phyloP scores from a whole-genome alignment of 208 protist genomes.

The Acanthamoeba castellanii region DNA sequence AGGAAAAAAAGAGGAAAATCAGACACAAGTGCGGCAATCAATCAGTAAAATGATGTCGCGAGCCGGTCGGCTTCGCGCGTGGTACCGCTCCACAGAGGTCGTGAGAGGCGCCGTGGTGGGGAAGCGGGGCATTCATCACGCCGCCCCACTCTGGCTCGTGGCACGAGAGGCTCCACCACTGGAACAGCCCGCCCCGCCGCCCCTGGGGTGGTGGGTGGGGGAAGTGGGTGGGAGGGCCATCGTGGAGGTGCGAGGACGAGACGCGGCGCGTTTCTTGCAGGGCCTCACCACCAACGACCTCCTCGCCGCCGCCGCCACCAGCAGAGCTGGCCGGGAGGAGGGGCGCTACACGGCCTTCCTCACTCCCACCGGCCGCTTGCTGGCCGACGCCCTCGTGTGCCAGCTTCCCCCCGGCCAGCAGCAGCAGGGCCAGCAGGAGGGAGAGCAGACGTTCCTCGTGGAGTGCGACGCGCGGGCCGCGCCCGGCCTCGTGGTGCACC shows the following conservation, averaged over 20 bases:
- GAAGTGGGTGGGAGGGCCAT: neutral
- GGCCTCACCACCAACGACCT: slow-evolving; percentile 41
- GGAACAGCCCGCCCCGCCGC: too few relatives aligned
- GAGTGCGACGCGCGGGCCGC: slow-evolving; percentile 4
- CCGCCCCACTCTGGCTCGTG: too few relatives aligned
- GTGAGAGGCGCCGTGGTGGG: too few relatives aligned
- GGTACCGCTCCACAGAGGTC: too few relatives aligned
- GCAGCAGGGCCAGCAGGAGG: too few relatives aligned
- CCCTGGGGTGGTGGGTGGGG: neutral
- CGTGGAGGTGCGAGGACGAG: neutral
- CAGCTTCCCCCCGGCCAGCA: neutral
- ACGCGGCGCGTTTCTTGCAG: slow-evolving; percentile 40
- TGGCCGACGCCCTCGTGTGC: slow-evolving; percentile 20
- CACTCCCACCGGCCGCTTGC: neutral
- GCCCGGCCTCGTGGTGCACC: neutral
- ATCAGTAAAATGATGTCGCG: too few relatives aligned
- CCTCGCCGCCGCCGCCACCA: neutral
- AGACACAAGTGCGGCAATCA: too few relatives aligned
- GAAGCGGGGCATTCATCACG: too few relatives aligned
- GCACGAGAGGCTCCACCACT: too few relatives aligned
- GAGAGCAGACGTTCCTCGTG: neutral
- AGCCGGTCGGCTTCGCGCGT: too few relatives aligned
- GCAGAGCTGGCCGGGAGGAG: neutral
- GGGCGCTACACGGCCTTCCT: slow-evolving; percentile 6
- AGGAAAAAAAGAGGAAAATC: too few relatives aligned